Percentiles rank a stretch among this genome's conserved stretches.
phyloP scores from a whole-genome alignment of 2,329 filamentous ascomycete genomes.

The Sphaerulina populicola region DNA sequence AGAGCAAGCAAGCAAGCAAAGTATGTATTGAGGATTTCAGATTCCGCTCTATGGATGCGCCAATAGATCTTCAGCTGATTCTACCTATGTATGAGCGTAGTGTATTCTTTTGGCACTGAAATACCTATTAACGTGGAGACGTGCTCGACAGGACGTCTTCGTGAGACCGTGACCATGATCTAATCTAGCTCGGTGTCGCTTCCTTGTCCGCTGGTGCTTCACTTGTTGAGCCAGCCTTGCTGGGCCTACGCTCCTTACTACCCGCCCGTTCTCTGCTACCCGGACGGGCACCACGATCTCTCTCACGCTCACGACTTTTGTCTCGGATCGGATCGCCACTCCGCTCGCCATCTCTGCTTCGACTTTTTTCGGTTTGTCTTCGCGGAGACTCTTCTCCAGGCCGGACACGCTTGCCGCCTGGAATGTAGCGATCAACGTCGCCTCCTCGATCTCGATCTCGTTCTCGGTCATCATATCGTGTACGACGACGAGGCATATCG shows the following conservation, averaged over 20 bases:
- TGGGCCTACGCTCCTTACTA: conserved; percentile 4
- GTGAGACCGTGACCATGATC: too few relatives aligned
- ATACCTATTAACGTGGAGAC: too few relatives aligned
- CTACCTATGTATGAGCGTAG: neutral
- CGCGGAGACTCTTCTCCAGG: conserved; percentile 8
- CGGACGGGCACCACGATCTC: conserved; percentile 5
- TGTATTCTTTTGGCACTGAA: too few relatives aligned
- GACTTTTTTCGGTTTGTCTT: conserved; percentile 7
- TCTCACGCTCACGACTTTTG: conserved; percentile 24
- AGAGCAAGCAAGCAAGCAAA: neutral
- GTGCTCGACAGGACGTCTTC: too few relatives aligned
- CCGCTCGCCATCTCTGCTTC: conserved; percentile 16
- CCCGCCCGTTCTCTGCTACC: conserved; percentile 5
- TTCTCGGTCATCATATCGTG: conserved; percentile 24
- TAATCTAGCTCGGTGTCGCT: neutral
- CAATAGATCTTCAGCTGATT: neutral
- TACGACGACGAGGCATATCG: conserved; percentile 11
- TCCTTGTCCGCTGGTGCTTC: neutral
- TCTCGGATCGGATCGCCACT: conserved; percentile 29
- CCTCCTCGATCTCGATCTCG: conserved; percentile 28
- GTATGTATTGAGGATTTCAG: neutral
- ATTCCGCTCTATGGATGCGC: neutral
- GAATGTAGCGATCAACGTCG: conserved; percentile 30
- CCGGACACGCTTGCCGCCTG: conserved; percentile 22
- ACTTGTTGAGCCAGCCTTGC: neutral